These are phyloP conservation scores for Arachnopeziza araneosa DNA, from an alignment of 2,329 filamentous ascomycete genomes.

Conservation along the genomic window DNA sequence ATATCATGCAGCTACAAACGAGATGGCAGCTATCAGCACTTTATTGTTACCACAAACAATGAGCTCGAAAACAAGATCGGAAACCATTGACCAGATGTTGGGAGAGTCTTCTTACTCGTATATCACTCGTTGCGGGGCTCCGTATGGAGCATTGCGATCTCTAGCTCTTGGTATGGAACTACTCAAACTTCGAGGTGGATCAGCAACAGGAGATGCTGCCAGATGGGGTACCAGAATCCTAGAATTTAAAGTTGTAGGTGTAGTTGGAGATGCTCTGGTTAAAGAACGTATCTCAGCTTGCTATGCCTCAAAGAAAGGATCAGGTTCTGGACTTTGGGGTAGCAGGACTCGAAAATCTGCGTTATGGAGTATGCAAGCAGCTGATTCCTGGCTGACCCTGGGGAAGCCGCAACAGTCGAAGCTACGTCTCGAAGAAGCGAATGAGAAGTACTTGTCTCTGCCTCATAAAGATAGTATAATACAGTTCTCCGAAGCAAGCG, in stretches of 20 bases:
- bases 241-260: constrained; percentile 69
- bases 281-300: constrained; percentile 82
- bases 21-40: constrained; percentile 86
- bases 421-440: constrained; percentile 67
- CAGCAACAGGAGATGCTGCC: constrained; percentile 79
- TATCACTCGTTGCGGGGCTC: constrained; percentile 72
- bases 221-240: constrained; percentile 77
- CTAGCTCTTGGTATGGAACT: constrained; percentile 75
- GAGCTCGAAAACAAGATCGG: constrained; percentile 69
- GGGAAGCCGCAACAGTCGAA: constrained; percentile 74
- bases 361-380: constrained; percentile 78
- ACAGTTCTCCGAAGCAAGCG: constrained; percentile 45
- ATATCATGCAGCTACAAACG: constrained; percentile 87
- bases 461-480: constrained; percentile 46
- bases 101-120: constrained; percentile 93
- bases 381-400: constrained; percentile 76
- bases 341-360: constrained; percentile 76
- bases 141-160: constrained; percentile 75
- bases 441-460: constrained; percentile 47
- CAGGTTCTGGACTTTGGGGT: constrained; percentile 63
- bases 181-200: constrained; percentile 71
- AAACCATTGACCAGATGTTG: constrained; percentile 79
- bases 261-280: constrained; percentile 73
- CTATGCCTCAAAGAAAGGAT: constrained; percentile 68
- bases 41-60: constrained; percentile 70